A percentile compares a stretch with the other conserved stretches of the same genome.
Conservation (phyloP, 345 rosid genomes). For the Acer yangbiense region DNA sequence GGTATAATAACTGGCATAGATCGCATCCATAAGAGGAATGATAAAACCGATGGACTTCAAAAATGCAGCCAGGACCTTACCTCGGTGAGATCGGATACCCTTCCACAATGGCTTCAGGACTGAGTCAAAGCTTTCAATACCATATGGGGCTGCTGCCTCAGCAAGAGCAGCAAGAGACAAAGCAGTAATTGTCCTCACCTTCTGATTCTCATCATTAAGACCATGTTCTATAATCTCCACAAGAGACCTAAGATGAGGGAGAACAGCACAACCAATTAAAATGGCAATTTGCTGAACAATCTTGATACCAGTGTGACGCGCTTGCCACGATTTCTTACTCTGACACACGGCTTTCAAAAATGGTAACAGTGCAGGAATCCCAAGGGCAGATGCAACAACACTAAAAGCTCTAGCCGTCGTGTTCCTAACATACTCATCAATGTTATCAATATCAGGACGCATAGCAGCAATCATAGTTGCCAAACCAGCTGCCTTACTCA, state of each 20-base stretch:
- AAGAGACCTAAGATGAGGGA: constrained; percentile 89
- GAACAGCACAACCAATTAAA: constrained; percentile 96
- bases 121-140: constrained; percentile 97
- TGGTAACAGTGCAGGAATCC: constrained; percentile 91
- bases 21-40: constrained; percentile 96
- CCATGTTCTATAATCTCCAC: constrained; percentile 96
- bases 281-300: constrained; percentile 99
- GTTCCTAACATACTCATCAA: constrained; percentile 97
- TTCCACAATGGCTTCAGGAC: constrained; percentile 99
- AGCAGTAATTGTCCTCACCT: constrained; percentile 98
- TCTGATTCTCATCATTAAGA: constrained; percentile 95
- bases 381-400: constrained; percentile 99
- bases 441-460: constrained; percentile 99
- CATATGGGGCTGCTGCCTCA: constrained; percentile 99
- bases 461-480: constrained; percentile 99
- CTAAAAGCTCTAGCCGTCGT: constrained; percentile 99
- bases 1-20: constrained; percentile 93
- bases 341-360: constrained; percentile 98
- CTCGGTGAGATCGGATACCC: constrained; percentile 97
- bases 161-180: constrained; percentile 98
- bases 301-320: constrained; percentile 99
- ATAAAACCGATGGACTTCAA: constrained; percentile 98
- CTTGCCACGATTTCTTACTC: constrained; percentile 99
- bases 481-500: constrained; percentile 98
- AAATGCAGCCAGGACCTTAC: constrained; percentile 99